phyloP scores from a whole-genome alignment of 768 basidiomycete genomes.

The Hirschioporus abietinus region DNA sequence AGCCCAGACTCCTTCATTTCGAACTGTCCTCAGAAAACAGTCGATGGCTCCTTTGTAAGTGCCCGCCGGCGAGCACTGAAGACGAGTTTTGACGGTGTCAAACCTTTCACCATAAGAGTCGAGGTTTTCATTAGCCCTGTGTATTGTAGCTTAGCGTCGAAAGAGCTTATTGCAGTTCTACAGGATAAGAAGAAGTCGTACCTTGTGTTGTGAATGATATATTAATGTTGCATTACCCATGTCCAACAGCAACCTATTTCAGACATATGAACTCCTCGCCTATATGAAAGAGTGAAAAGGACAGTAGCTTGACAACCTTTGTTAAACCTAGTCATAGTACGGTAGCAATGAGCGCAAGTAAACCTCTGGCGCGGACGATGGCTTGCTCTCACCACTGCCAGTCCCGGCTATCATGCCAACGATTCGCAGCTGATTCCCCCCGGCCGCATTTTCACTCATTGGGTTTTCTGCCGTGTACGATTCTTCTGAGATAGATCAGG shows the following conservation, averaged over 20 bases:
- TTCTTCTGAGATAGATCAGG: neutral
- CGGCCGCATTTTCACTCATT: slow-evolving; percentile 6
- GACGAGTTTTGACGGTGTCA: slow-evolving; percentile 67
- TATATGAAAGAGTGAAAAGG: slow-evolving; percentile 6
- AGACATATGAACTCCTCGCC: neutral
- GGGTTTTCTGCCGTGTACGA: neutral
- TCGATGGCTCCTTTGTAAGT: slow-evolving; percentile 59
- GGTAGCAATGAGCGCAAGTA: neutral
- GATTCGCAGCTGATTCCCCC: slow-evolving; percentile 37
- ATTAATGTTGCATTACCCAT: slow-evolving; percentile 39
- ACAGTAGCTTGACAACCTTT: slow-evolving; percentile 30
- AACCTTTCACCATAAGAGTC: slow-evolving; percentile 34
- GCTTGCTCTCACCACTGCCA: slow-evolving; percentile 47
- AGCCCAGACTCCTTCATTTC: slow-evolving; percentile 59
- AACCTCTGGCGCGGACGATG: neutral
- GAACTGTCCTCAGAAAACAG: slow-evolving; percentile 49
- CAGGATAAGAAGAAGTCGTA: neutral
- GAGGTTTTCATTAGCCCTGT: neutral
- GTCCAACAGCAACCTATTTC: slow-evolving; percentile 59
- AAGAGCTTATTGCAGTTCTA: neutral
- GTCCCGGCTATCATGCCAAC: slow-evolving; percentile 55
- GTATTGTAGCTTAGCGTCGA: neutral
- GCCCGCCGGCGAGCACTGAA: slow-evolving; percentile 64
- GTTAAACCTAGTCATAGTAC: slow-evolving; percentile 36
- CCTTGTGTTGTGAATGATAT: slow-evolving; percentile 3